phyloP scores from a whole-genome alignment of 2,329 filamentous ascomycete genomes.

The Trichoderma sp. region DNA sequence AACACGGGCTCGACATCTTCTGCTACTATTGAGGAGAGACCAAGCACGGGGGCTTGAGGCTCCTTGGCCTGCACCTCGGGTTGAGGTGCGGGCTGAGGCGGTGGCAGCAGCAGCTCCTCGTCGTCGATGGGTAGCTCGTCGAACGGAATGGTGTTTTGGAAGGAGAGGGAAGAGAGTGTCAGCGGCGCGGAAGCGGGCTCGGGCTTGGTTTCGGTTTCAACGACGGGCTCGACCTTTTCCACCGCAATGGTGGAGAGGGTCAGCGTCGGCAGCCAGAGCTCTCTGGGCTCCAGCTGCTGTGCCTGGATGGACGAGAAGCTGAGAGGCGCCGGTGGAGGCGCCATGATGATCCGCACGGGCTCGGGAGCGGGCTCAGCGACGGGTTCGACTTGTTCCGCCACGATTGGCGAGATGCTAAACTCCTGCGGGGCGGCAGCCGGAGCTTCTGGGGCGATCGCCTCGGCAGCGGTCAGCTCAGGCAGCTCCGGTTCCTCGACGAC shows the following conservation, averaged over 20 bases:
- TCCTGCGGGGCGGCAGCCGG: conserved; percentile 15
- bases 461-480: conserved; percentile 1
- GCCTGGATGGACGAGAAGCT: conserved; percentile 33
- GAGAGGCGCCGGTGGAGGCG: conserved; percentile 28
- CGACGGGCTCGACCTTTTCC: conserved; percentile 42
- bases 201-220: conserved; percentile 38
- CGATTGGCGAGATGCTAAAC: conserved; percentile 37
- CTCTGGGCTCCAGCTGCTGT: conserved; percentile 38
- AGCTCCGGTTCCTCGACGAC: conserved; percentile 34
- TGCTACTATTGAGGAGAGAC: conserved; percentile 43
- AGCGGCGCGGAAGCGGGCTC: conserved; percentile 33
- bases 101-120: conserved; percentile 1
- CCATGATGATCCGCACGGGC: conserved; percentile 31
- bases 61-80: conserved; percentile 6
- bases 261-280: conserved; percentile 33
- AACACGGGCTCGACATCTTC: conserved; percentile 40
- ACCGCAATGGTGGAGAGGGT: conserved; percentile 41
- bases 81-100: background rate
- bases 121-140: conserved; percentile 30
- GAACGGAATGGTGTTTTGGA: conserved; percentile 43
- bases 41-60: conserved; percentile 36
- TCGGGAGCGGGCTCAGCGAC: conserved; percentile 37
- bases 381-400: conserved; percentile 39
- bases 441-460: conserved; percentile 33
- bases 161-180: conserved; percentile 37